These are phyloP conservation scores for Artemisia argyi DNA, from an alignment of 129 eudicot species.

Conservation along the genomic window DNA sequence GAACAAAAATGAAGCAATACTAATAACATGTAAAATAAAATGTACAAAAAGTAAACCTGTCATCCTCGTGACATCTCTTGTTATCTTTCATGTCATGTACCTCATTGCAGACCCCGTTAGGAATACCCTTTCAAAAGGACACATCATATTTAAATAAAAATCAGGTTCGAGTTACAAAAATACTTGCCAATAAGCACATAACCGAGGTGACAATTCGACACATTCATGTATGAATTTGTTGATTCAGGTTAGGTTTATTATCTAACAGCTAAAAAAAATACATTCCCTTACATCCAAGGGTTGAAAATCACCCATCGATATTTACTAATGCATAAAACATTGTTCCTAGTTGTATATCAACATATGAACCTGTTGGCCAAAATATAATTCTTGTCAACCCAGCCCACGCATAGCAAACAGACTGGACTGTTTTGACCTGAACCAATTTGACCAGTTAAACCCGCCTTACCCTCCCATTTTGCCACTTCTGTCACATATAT, in stretches of 20 bases:
- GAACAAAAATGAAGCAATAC: not conserved
- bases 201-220: not conserved
- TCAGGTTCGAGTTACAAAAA: not conserved
- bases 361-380: no score
- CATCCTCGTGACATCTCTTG: slow-evolving; percentile 71
- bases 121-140: slow-evolving; percentile 53
- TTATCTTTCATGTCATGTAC: slow-evolving; percentile 69
- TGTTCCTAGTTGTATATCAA: no score
- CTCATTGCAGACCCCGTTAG: slow-evolving; percentile 48
- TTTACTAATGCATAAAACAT: no score
- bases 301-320: no score
- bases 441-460: no score
- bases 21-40: not conserved
- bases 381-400: no score
- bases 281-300: no score
- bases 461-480: not conserved
- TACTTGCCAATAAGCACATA: not conserved
- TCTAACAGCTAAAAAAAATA: no score
- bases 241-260: no score
- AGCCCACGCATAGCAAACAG: no score
- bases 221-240: no score
- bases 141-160: not conserved
- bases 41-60: slow-evolving; percentile 48
- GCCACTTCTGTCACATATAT: not conserved
- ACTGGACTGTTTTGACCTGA: no score